Evolutionary conservation across 805 yeast species (phyloP).

Genomic region (Candida tallmaniae): DNA sequence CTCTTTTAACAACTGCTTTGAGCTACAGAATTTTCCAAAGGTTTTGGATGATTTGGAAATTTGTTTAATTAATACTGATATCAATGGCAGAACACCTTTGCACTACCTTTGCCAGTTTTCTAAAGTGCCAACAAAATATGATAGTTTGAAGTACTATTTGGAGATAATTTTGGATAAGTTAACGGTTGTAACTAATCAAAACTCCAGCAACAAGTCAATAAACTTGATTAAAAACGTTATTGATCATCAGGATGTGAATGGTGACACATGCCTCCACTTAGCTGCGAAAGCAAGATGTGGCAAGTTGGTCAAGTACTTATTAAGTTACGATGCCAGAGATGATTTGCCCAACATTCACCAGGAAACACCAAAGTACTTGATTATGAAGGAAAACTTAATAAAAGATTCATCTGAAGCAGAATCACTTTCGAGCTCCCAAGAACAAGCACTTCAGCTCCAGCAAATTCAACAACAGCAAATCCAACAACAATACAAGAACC

Average conservation of each 20-base stretch:
- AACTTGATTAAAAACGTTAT: constrained; percentile 59
- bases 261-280: constrained; percentile 82
- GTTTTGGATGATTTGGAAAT: constrained; percentile 72
- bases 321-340: constrained; percentile 80
- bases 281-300: constrained; percentile 65
- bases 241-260: constrained; percentile 75
- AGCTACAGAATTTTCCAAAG: constrained; percentile 72
- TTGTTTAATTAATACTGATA: constrained; percentile 75
- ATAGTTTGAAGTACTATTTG: constrained; percentile 79
- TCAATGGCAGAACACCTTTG: constrained; percentile 67
- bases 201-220: constrained; percentile 40
- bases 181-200: constrained; percentile 38
- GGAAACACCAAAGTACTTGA: constrained; percentile 42
- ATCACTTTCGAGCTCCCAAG: background rate
- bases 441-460: background rate
- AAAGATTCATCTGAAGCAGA: constrained; percentile 7
- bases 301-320: constrained; percentile 70
- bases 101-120: constrained; percentile 81
- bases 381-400: constrained; percentile 34
- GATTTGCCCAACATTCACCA: constrained; percentile 41
- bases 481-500: background rate
- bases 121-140: constrained; percentile 59
- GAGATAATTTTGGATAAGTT: constrained; percentile 72
- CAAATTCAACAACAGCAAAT: background rate
- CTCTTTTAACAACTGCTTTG: constrained; percentile 82